Conservation (phyloP, 2,329 filamentous ascomycete species). For the Neofusicoccum kwambonambiense region DNA sequence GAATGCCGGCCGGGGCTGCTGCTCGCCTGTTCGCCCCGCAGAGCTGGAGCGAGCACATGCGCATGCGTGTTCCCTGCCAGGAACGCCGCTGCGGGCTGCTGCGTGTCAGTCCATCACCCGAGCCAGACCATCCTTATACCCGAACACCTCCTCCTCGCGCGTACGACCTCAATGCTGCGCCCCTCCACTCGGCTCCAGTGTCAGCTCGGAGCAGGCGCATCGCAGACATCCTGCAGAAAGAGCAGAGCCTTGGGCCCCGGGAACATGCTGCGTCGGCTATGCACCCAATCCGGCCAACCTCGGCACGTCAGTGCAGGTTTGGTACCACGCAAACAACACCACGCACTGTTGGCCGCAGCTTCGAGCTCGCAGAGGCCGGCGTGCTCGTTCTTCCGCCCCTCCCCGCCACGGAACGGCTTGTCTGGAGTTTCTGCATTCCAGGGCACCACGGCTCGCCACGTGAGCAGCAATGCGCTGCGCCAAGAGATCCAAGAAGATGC, state of each 20-base stretch:
- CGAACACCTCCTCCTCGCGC: background rate
- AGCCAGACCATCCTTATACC: background rate
- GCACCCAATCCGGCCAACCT: conserved; percentile 2
- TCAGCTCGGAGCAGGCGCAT: background rate
- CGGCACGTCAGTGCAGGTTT: background rate
- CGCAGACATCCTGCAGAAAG: background rate
- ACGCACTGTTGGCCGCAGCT: background rate
- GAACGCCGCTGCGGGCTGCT: background rate
- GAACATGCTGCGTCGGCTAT: conserved; percentile 5
- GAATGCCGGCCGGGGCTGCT: conserved; percentile 34
- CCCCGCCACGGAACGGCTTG: background rate
- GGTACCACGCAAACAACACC: background rate
- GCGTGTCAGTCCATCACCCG: background rate
- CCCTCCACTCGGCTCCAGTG: background rate
- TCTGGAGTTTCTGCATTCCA: background rate
- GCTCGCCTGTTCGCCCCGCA: conserved; percentile 1
- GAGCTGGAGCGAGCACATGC: background rate
- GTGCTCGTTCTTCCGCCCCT: too few relatives aligned
- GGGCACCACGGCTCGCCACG: background rate
- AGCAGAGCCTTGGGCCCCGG: background rate
- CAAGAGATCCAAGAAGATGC: conserved; percentile 3
- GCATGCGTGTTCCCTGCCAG: background rate
- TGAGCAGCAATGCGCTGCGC: conserved; percentile 5
- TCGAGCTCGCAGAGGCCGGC: background rate
- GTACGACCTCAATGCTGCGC: background rate